Evolutionary conservation across 2,329 filamentous ascomycete genomes (phyloP), one percentile per base, ranked within the genome.

Genomic region (Mariannaea elegans): DNA sequence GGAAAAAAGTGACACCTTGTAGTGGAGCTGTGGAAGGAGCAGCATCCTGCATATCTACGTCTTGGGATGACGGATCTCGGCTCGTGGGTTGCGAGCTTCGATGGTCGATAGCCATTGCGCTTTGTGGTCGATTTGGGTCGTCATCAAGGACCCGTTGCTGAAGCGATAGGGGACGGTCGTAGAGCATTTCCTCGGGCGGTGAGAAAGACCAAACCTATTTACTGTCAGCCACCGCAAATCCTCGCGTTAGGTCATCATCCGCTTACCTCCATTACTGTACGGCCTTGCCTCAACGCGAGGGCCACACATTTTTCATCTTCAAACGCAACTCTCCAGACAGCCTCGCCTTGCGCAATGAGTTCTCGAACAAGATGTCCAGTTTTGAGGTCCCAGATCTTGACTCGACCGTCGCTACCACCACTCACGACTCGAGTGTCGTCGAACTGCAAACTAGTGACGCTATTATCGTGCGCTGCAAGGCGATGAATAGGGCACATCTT

Each of bases 291-390:
- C 69, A 93, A 90, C 8, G 95, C 95, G 83, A 99, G 91, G 29
- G 97, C 94, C 27, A 99, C 94, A 59, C 94, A 97, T 77, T 97
- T 98, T 77, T 99, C 95, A 66, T 97, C 94, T 73, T 99, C 95
- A 75, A 99, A 99, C 0, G 96, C 95, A 31, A 99, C 94, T 60
- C 95, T 87, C 95, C 95, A 99, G 0, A 99, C 95, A 14, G 94
- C 94, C 73, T 99, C 94, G 1, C 94, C 93, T 52, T 94, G 93
- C 18, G 90, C 89, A 45, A 94, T 94, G 39, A 99, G 85, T 77
- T 99, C 95, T 61, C 95, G 88, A 19, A 99, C 92, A 24, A 97
- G 84, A 58, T 92, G 90, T 3, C 95, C 95, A 2, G 92, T 95
- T 77, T 95, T 93, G 59, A 98, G 82, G 78, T 97, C 94, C 95